Evolutionary conservation across 176 grass and related monocot genomes (phyloP).

Genomic region (Oryza rufipogon): DNA sequence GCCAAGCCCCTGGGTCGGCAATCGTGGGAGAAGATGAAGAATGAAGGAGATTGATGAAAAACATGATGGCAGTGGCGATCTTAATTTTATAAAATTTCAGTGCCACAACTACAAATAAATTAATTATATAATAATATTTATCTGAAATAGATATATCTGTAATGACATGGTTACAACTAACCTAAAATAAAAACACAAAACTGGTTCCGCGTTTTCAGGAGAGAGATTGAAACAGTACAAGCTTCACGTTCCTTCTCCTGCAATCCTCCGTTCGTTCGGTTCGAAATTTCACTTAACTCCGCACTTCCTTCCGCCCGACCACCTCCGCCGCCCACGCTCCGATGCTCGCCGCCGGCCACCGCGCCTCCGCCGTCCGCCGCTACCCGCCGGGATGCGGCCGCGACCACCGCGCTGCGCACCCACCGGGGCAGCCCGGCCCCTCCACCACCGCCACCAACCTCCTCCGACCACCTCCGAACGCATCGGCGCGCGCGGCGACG

Average conservation of each 20-base stretch:
- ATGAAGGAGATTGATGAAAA: no score
- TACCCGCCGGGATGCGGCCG: conserved; percentile 43
- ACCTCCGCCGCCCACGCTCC: neutral
- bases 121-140: no score
- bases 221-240: no score
- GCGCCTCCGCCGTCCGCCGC: conserved; percentile 40
- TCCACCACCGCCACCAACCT: neutral
- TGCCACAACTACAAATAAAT: no score
- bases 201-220: no score
- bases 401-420: neutral
- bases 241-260: neutral
- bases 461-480: neutral
- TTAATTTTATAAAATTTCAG: no score
- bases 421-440: neutral
- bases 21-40: no score
- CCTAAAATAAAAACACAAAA: no score
- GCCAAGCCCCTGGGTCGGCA: no score
- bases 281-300: neutral
- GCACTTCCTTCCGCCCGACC: neutral
- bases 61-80: no score
- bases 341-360: conserved; percentile 6
- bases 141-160: no score
- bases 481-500: conserved; percentile 19
- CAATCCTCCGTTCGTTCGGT: neutral
- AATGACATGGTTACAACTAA: no score